Percentiles rank a stretch among this genome's conserved stretches.
These are phyloP conservation scores for Leccinum variicolor DNA, from an alignment of 768 basidiomycete genomes.

Conservation along the genomic window DNA sequence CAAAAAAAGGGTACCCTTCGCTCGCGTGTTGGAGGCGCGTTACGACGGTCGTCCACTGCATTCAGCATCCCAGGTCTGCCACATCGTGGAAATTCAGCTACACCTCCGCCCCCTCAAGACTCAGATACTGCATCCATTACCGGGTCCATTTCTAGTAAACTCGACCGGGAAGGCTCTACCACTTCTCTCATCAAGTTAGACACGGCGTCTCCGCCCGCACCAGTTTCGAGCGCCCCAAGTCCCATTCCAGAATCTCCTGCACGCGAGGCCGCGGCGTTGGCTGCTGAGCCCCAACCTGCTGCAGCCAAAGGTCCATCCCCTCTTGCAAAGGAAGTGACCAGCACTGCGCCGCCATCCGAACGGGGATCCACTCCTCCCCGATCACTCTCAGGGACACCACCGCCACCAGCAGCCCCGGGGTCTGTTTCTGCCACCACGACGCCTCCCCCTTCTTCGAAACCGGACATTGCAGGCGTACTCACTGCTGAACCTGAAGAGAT, in stretches of 20 bases:
- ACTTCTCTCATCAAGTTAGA: slow-evolving; percentile 33
- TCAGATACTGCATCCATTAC: slow-evolving; percentile 25
- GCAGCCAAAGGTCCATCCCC: slow-evolving; percentile 40
- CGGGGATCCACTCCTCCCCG: slow-evolving; percentile 15
- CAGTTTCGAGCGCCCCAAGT: slow-evolving; percentile 40
- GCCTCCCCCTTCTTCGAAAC: slow-evolving; percentile 25
- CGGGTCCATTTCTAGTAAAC: slow-evolving; percentile 27
- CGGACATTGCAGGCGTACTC: slow-evolving; percentile 44
- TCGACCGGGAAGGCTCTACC: slow-evolving; percentile 29
- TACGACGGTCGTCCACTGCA: slow-evolving; percentile 60
- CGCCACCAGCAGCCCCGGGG: slow-evolving; percentile 16
- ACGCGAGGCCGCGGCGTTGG: slow-evolving; percentile 48
- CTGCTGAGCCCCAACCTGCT: slow-evolving; percentile 26
- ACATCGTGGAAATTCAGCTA: slow-evolving; percentile 21
- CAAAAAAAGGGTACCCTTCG: slow-evolving; percentile 46
- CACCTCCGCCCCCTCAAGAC: slow-evolving; percentile 26
- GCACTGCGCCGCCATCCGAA: slow-evolving; percentile 15
- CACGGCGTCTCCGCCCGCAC: slow-evolving; percentile 27
- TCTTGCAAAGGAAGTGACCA: slow-evolving; percentile 31
- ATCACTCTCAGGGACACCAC: slow-evolving; percentile 20
- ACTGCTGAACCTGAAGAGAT: slow-evolving; percentile 48
- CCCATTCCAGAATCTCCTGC: slow-evolving; percentile 71
- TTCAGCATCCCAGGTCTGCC: slow-evolving; percentile 41
- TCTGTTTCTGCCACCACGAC: slow-evolving; percentile 10
- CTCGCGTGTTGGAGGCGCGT: slow-evolving; percentile 55